Conservation (phyloP, 139 green algal species). For the Chlamydomonas schloesseri region DNA sequence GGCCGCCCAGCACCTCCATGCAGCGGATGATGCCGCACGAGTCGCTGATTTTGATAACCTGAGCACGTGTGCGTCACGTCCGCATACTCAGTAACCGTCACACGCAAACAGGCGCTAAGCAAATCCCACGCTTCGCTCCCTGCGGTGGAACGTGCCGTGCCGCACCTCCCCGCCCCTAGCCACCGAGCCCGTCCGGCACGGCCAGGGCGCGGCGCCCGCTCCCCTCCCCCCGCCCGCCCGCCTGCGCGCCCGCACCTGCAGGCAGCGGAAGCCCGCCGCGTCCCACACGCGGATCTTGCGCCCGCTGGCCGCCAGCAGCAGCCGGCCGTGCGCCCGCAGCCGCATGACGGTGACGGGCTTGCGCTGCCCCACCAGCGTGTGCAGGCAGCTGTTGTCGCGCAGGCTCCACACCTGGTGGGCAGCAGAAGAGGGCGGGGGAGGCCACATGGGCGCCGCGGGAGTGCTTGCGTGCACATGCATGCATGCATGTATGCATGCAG, state of each 20-base stretch:
- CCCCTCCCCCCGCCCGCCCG: no score
- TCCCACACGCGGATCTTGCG: conserved; percentile 83
- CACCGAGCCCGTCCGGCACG: no score
- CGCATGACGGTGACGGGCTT: conserved; percentile 80
- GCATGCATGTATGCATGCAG: no score
- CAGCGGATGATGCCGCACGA: conserved; percentile 62
- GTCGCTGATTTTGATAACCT: conserved; percentile 50
- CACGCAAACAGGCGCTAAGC: no score
- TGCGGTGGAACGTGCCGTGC: no score
- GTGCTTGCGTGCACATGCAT: no score
- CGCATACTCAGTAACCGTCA: no score
- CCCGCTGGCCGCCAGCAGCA: conserved; percentile 78
- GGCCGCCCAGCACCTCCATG: conserved; percentile 47
- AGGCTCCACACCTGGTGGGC: conserved; percentile 78
- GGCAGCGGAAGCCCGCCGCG: conserved; percentile 59
- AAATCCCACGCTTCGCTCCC: no score
- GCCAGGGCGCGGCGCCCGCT: no score
- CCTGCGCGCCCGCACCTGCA: conserved; percentile 18
- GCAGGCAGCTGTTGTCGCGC: conserved; percentile 50
- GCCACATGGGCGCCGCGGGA: not conserved
- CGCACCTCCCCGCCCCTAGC: no score
- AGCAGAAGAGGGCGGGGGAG: not conserved
- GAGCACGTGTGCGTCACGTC: no score
- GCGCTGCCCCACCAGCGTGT: conserved; percentile 67
- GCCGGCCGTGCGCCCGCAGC: conserved; percentile 46